Base-by-base conservation (phyloP, 495 filamentous ascomycete genomes). In the Neurospora terricola region DNA sequence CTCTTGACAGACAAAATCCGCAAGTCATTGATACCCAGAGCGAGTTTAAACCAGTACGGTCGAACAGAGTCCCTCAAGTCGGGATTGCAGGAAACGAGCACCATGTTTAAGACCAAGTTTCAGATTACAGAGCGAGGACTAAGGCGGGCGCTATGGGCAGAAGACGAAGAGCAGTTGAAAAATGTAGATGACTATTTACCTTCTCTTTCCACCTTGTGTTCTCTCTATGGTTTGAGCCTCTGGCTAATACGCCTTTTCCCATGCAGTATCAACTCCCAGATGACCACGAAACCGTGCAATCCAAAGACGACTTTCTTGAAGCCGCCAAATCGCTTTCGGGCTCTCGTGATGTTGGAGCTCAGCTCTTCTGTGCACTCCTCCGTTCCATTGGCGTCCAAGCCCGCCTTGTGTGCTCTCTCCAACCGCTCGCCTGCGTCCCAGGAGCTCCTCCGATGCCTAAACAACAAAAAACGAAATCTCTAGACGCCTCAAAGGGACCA, bases 341-440 rank as follows among this genome's bases (percentile, higher is more conserved):
- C 6, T 97, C 94, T 54, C 90, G 93, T 66, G 95, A 99, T 81
- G 86, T 96, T 39, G 96, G 94, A 16, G 91, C 93, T 23, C 94
- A 97, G 79, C 80, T 99, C 4, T 97, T 95, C 73, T 98, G 96
- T 81, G 91, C 93, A 9, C 79, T 98, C 34, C 85, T 99, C 12
- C 90, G 96, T 10, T 87, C 88, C 38, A 88, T 86, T 38, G 94
- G 91, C 8, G 89, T 98, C 4, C 90, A 93, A 74, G 88, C 94
- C n/a, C 88, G 96, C 18, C 87, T 99, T 3, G 92, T 98, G 2
- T 98, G 94, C 81, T 99, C 96, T 10, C 85, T 99, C 14, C 94
- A 98, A 76, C 87, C 90, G 0, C 84, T 99, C 4, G 85, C 93
- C 3, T 95, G 96, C 75, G 86, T 85, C 30, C 86, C 90, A 1